Percentiles rank a stretch among this genome's conserved stretches.
phyloP scores from a whole-genome alignment of 1,284 basidiomycete species.

The Papiliotrema nemorosa region DNA sequence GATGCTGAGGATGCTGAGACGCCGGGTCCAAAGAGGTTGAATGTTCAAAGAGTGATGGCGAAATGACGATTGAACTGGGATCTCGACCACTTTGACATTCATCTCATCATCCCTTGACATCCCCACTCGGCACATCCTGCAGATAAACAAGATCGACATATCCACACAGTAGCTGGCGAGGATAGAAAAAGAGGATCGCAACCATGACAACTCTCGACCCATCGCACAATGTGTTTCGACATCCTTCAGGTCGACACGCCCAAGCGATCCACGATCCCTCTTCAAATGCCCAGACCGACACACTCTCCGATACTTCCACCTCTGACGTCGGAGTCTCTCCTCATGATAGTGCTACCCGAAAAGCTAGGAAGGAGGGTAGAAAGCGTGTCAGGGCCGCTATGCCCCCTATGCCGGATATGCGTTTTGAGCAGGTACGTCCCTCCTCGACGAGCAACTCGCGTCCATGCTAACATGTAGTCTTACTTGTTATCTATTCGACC shows the following conservation, averaged over 20 bases:
- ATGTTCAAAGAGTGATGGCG: background rate
- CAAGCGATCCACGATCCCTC: slow-evolving; percentile 33
- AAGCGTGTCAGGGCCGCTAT: slow-evolving; percentile 37
- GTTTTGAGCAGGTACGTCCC: slow-evolving; percentile 45
- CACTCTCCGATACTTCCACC: slow-evolving; percentile 12
- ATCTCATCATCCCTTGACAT: too few species aligned
- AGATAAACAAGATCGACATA: too few species aligned
- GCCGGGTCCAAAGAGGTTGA: background rate
- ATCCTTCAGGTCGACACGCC: slow-evolving; percentile 16
- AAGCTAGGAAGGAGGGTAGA: slow-evolving; percentile 31
- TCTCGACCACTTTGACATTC: too few species aligned
- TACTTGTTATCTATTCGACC: slow-evolving; percentile 42
- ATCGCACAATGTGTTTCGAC: slow-evolving; percentile 31
- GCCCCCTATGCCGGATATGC: slow-evolving; percentile 46
- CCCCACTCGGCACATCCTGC: too few species aligned
- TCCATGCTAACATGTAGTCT: slow-evolving; percentile 20
- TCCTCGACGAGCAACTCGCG: background rate
- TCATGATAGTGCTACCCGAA: slow-evolving; percentile 4
- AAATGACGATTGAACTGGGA: background rate
- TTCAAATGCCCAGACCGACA: slow-evolving; percentile 19
- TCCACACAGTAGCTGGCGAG: too few species aligned
- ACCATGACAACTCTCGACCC: slow-evolving; percentile 43
- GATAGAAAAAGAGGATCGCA: too few species aligned
- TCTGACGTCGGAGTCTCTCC: slow-evolving; percentile 14
- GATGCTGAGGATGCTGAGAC: too few species aligned